A percentile compares a stretch with the other conserved stretches of the same genome.
Evolutionary conservation across 1,284 basidiomycete species (phyloP).

Genomic region (Marasmius sp.): DNA sequence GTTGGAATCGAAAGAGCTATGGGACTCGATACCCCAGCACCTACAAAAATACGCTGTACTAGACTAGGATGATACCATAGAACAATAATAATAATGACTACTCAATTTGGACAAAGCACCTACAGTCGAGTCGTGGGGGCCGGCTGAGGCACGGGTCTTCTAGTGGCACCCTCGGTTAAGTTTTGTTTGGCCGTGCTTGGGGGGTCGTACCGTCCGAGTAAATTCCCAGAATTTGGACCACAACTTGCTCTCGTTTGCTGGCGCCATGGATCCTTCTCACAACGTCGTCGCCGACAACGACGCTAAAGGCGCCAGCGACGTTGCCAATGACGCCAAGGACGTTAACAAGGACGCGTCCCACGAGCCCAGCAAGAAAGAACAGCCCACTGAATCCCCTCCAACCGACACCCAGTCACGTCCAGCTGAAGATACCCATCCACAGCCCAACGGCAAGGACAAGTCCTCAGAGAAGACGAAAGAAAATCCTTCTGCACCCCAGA

Average conservation of each 20-base stretch:
- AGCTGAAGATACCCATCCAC: conserved; percentile 1
- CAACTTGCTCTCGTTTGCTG: background rate
- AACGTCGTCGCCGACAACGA: conserved; percentile 2
- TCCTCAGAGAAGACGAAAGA: background rate
- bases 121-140: background rate
- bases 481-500: background rate
- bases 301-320: background rate
- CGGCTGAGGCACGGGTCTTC: background rate
- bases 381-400: conserved; percentile 2
- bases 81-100: background rate
- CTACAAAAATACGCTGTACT: conserved; percentile 92
- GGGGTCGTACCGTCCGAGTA: background rate
- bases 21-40: conserved; percentile 79
- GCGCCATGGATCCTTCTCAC: background rate
- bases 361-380: background rate
- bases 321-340: background rate
- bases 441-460: background rate
- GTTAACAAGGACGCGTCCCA: background rate
- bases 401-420: conserved; percentile 1
- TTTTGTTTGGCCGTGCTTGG: background rate
- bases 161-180: background rate
- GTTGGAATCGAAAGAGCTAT: conserved; percentile 84
- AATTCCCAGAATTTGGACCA: background rate
- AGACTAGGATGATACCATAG: conserved; percentile 39
- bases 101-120: background rate